phyloP scores from a whole-genome alignment of 192 early-diverging fungal species.

The Fimicolochytrium jonesii region DNA sequence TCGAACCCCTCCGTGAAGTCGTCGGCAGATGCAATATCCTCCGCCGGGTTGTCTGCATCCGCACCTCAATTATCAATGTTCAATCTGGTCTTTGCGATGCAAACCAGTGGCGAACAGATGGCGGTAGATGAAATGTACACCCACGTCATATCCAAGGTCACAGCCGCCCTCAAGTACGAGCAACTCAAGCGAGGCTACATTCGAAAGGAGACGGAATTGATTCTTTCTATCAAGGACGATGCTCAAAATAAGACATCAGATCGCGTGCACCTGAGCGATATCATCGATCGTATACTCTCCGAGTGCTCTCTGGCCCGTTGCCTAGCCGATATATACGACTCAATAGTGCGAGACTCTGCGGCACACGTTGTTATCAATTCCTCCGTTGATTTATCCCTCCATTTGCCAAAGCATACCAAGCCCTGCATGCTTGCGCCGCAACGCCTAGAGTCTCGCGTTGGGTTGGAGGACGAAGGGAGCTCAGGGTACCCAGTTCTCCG shows the following conservation, averaged over 20 bases:
- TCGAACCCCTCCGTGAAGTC: too few species aligned
- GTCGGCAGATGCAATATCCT: too few species aligned
- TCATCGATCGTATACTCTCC: slow-evolving; percentile 49
- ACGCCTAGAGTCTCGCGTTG: too few species aligned
- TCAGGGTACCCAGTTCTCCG: slow-evolving; percentile 72
- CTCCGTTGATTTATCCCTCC: slow-evolving; percentile 71
- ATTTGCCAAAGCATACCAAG: slow-evolving; percentile 43
- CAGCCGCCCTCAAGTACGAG: slow-evolving; percentile 72
- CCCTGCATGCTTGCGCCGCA: too few species aligned
- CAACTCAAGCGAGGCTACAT: slow-evolving; percentile 73
- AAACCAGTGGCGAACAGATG: slow-evolving; percentile 16
- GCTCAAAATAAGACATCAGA: slow-evolving; percentile 17
- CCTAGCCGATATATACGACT: slow-evolving; percentile 56
- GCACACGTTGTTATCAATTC: slow-evolving; percentile 71
- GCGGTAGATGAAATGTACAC: slow-evolving; percentile 68
- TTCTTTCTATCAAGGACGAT: slow-evolving; percentile 65
- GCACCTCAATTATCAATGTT: slow-evolving; percentile 64
- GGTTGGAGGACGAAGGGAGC: too few species aligned
- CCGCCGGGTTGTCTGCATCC: slow-evolving; percentile 17
- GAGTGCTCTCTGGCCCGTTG: slow-evolving; percentile 60
- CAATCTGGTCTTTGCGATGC: slow-evolving; percentile 74
- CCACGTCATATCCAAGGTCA: slow-evolving; percentile 64
- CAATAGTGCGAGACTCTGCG: slow-evolving; percentile 41
- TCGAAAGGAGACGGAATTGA: slow-evolving; percentile 67
- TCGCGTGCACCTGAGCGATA: slow-evolving; percentile 1